phyloP scores from a whole-genome alignment of 208 protist species.

The Naegleria lovaniensis region DNA sequence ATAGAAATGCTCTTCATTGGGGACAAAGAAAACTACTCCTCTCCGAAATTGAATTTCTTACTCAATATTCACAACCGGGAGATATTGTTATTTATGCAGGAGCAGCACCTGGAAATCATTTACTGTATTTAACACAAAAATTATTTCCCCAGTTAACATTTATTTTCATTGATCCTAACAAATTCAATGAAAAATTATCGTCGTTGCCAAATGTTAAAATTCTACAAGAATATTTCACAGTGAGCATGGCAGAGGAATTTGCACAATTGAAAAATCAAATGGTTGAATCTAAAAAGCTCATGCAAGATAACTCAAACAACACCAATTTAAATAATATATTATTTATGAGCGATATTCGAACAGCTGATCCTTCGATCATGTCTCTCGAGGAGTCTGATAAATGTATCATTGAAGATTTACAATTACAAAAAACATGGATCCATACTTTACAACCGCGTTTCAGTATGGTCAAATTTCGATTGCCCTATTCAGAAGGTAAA shows the following conservation, averaged over 20 bases:
- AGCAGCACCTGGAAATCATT: constrained; percentile 83
- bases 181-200: constrained; percentile 57
- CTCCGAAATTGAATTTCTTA: constrained; percentile 87
- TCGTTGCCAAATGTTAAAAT: background rate
- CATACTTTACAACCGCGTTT: constrained; percentile 67
- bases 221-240: background rate
- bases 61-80: constrained; percentile 30
- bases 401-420: constrained; percentile 79
- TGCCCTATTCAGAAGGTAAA: constrained; percentile 67
- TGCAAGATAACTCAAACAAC: no score
- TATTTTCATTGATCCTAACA: constrained; percentile 83
- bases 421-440: constrained; percentile 80
- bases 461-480: constrained; percentile 89
- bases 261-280: background rate
- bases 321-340: constrained; percentile 46
- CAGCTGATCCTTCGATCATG: constrained; percentile 45
- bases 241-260: constrained; percentile 52
- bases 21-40: constrained; percentile 89
- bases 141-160: constrained; percentile 74
- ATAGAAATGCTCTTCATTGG: constrained; percentile 85
- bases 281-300: background rate
- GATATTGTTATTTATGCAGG: constrained; percentile 79
- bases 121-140: constrained; percentile 62
- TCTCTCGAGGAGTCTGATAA: constrained; percentile 51
- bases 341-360: constrained; percentile 84